Conservation (phyloP, 352 stramenopile genomes). For the Peronospora farinosa region DNA sequence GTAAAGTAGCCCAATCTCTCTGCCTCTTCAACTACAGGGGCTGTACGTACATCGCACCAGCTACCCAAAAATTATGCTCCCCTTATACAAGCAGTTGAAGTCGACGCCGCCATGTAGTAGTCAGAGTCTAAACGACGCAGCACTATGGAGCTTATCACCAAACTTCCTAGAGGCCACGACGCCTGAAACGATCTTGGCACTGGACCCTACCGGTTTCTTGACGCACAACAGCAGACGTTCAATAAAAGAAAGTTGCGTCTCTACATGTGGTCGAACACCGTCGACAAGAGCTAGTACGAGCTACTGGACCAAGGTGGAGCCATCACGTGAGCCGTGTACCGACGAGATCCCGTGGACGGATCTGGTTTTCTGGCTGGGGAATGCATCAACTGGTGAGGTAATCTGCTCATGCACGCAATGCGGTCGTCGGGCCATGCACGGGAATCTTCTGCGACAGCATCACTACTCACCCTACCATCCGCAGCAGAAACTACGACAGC, state of each 20-base stretch:
- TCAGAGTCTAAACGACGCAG: constrained; percentile 1
- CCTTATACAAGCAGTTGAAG: constrained; percentile 10
- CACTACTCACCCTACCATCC: constrained; percentile 39
- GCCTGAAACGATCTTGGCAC: constrained; percentile 24
- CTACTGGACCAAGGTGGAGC: constrained; percentile 33
- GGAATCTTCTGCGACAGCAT: constrained; percentile 7
- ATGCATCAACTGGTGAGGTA: constrained; percentile 41
- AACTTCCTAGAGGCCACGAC: constrained; percentile 16
- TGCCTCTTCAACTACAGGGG: constrained; percentile 7
- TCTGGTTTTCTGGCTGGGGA: constrained; percentile 54
- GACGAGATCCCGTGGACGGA: constrained; percentile 52
- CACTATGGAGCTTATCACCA: constrained; percentile 1
- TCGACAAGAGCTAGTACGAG: constrained; percentile 1
- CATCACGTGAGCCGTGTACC: constrained; percentile 42
- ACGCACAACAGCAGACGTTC: constrained; percentile 8
- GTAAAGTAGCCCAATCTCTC: constrained; percentile 7
- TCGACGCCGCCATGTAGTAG: neutral
- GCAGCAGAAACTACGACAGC: constrained; percentile 18
- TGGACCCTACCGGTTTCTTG: constrained; percentile 22
- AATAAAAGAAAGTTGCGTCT: constrained; percentile 21
- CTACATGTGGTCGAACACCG: neutral
- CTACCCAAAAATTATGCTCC: constrained; percentile 18
- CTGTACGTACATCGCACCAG: constrained; percentile 7
- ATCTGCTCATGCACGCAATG: constrained; percentile 39
- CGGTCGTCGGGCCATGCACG: constrained; percentile 10